These are phyloP conservation scores for Melaleuca alternifolia DNA, from an alignment of 345 rosid genomes.

Conservation along the genomic window DNA sequence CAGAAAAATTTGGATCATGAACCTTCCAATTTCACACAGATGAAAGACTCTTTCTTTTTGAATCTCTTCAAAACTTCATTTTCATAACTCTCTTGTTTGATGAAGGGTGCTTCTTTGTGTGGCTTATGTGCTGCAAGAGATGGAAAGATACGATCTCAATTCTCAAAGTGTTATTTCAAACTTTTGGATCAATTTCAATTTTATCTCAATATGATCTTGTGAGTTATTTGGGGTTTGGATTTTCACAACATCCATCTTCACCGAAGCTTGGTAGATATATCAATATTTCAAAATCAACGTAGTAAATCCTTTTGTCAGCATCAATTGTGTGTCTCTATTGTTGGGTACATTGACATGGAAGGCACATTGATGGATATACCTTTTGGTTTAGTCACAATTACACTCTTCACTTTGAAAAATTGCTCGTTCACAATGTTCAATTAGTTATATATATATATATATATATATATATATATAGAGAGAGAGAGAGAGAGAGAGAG, in stretches of 20 bases:
- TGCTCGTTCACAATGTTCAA: too few relatives aligned
- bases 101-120: not conserved
- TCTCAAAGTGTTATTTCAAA: not conserved
- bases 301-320: not conserved
- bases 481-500: too few relatives aligned
- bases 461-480: too few relatives aligned
- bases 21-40: not conserved
- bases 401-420: too few relatives aligned
- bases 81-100: not conserved
- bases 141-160: not conserved
- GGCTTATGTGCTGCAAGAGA: not conserved
- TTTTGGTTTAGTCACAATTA: not conserved
- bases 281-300: not conserved
- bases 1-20: not conserved
- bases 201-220: not conserved
- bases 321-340: not conserved
- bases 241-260: not conserved
- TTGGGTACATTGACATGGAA: not conserved
- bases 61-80: not conserved
- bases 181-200: not conserved
- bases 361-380: not conserved
- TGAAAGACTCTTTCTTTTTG: not conserved
- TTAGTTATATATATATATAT: not conserved
- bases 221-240: not conserved
- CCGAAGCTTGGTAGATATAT: not conserved